Evolutionary conservation across 2,329 filamentous ascomycete genomes (phyloP), one percentile per base, ranked within the genome.

Genomic region (Neopestalotiopsis rosae): DNA sequence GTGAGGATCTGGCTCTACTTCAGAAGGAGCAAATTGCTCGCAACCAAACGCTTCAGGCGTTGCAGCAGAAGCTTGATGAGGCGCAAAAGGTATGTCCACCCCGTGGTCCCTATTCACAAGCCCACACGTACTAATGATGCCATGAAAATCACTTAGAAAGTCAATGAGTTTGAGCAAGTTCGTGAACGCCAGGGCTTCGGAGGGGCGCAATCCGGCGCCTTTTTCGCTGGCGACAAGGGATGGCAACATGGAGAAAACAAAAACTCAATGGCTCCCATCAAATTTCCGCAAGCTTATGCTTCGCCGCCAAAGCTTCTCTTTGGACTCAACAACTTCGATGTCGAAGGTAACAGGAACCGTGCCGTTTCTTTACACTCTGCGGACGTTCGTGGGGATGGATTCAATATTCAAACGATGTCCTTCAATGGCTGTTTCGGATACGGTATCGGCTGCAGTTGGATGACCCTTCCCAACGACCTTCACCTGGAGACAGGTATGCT

Each of bases 1-100:
- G 45, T 20, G 45, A 49, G 45, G 45, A 49, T 14, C 45, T 49
- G 45, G 45, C 45, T 17, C n/a, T 49, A 20, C 45, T 49, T 5
- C 45, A 49, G n/a, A 49, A 49, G 45, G 45, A 49, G 45, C 45
- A 49, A 49, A 49, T 49, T 49, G 45, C 45, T 49, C 45, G 45
- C 45, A 49, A 49, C 45, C 45, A 49, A n/a, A 49, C 45, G 45
- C 45, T 49, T 13, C 45, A 49, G n/a, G 45, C 45, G 45, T 49
- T 49, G 17, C 45, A 49, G 45, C 45, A 49, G 45, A 49, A 49
- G 17, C 45, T 49, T 49, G 45, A 49, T 49, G 45, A 49, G 45
- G 45, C 45, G 45, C 45, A 49, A 49, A 49, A 49, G 45, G 45
- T 49, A 49, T 49, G 45, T 49, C 20, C 45, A 49, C 45, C 7